These are phyloP conservation scores for Chlamydomonas reinhardtii DNA, from an alignment of 163 green algal genomes.

Conservation along the genomic window DNA sequence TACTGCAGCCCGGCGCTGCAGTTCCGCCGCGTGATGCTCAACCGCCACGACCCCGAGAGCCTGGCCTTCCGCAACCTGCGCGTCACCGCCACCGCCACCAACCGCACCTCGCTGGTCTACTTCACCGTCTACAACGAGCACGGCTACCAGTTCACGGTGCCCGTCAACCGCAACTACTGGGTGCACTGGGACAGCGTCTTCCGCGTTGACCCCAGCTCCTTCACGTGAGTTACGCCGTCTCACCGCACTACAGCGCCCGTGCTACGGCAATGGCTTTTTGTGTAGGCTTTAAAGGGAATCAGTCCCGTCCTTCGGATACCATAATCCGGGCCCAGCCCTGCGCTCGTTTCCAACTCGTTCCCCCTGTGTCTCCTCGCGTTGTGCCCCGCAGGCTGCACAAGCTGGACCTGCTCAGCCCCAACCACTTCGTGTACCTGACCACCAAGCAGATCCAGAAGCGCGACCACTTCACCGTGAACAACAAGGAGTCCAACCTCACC, in stretches of 20 bases:
- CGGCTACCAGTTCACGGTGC: conserved; percentile 72
- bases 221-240: no score
- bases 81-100: conserved; percentile 41
- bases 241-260: no score
- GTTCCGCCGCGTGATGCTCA: conserved; percentile 69
- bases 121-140: conserved; percentile 70
- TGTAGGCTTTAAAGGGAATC: neutral
- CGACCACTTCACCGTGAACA: conserved; percentile 57
- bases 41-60: conserved; percentile 52
- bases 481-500: neutral
- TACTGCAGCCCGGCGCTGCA: conserved; percentile 55
- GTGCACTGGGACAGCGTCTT: conserved; percentile 66
- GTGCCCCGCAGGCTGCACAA: conserved; percentile 51
- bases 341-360: no score
- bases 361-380: no score
- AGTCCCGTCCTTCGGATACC: no score
- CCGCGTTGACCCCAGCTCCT: conserved; percentile 59
- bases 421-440: conserved; percentile 46
- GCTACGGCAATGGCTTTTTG: no score
- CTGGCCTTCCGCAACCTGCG: conserved; percentile 25
- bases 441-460: conserved; percentile 43
- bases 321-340: no score
- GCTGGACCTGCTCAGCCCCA: conserved; percentile 54
- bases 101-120: conserved; percentile 58
- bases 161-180: conserved; percentile 58